Conservation (phyloP, 768 basidiomycete species). For the Xanthoconium purpureum region DNA sequence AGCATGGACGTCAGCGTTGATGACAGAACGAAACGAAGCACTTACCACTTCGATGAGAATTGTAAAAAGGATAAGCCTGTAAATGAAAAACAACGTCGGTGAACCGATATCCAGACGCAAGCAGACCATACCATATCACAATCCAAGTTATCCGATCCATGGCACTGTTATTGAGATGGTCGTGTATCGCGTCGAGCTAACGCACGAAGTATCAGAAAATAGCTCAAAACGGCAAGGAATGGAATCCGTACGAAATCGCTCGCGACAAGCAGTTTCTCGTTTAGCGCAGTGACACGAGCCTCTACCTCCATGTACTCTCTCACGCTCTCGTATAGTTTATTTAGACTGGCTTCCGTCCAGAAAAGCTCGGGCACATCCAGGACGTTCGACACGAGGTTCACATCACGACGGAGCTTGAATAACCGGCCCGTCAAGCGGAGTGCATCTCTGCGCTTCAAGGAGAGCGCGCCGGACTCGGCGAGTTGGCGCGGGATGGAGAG, state of each 20-base stretch:
- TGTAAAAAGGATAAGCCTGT: constrained; percentile 85
- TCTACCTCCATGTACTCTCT: constrained; percentile 94
- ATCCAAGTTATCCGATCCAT: constrained; percentile 91
- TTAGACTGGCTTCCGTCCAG: constrained; percentile 90
- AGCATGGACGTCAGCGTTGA: neutral
- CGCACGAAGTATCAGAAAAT: neutral
- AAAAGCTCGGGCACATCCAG: constrained; percentile 92
- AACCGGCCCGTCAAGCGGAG: constrained; percentile 81
- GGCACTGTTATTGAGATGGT: constrained; percentile 84
- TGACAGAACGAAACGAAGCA: constrained; percentile 1
- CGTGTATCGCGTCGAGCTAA: constrained; percentile 90
- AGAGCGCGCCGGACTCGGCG: constrained; percentile 71
- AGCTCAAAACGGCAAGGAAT: neutral
- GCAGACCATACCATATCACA: constrained; percentile 54
- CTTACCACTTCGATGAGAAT: constrained; percentile 83
- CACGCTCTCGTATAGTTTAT: constrained; percentile 87
- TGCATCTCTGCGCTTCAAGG: constrained; percentile 75
- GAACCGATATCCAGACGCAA: constrained; percentile 41
- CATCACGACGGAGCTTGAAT: constrained; percentile 85
- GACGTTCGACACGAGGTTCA: constrained; percentile 90
- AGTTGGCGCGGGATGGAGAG: constrained; percentile 83
- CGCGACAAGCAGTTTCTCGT: constrained; percentile 83
- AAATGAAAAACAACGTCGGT: constrained; percentile 22
- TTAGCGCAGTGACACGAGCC: constrained; percentile 75
- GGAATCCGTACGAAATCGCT: constrained; percentile 71